A percentile compares a stretch with the other conserved stretches of the same genome.
Conservation (phyloP, 2,329 filamentous ascomycete genomes). For the Metarhizium sp. region DNA sequence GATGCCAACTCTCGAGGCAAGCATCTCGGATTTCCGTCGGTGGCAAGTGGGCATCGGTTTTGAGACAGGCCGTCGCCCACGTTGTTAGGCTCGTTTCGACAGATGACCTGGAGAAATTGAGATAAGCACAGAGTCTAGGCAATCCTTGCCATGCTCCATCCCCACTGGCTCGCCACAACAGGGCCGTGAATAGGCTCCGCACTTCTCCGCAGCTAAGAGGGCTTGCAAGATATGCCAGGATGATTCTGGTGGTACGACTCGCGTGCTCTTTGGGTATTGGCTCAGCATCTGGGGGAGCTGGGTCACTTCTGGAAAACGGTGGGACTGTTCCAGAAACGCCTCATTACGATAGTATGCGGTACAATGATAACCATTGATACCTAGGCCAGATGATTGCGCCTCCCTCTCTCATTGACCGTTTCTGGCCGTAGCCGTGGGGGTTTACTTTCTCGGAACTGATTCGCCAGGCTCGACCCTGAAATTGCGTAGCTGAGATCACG, state of each 20-base stretch:
- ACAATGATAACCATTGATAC: neutral
- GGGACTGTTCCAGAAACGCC: slow-evolving; percentile 1
- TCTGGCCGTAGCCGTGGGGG: neutral
- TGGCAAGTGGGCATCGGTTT: neutral
- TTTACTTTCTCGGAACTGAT: neutral
- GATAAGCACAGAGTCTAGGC: neutral
- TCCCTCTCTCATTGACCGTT: neutral
- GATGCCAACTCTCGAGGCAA: neutral
- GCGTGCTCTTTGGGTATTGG: neutral
- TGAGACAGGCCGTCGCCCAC: neutral
- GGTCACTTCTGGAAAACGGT: neutral
- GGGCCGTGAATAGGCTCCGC: neutral
- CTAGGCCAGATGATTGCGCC: neutral
- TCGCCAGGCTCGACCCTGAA: neutral
- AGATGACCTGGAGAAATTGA: neutral
- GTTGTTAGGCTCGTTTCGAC: neutral
- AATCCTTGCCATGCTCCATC: neutral
- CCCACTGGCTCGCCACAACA: neutral
- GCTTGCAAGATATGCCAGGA: neutral
- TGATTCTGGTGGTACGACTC: neutral
- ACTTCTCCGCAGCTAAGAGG: neutral
- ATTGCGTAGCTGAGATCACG: neutral
- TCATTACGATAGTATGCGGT: neutral
- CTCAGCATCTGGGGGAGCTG: neutral
- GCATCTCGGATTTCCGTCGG: neutral